Conservation (phyloP, 129 eudicot genomes). For the Artemisia tridentata region DNA sequence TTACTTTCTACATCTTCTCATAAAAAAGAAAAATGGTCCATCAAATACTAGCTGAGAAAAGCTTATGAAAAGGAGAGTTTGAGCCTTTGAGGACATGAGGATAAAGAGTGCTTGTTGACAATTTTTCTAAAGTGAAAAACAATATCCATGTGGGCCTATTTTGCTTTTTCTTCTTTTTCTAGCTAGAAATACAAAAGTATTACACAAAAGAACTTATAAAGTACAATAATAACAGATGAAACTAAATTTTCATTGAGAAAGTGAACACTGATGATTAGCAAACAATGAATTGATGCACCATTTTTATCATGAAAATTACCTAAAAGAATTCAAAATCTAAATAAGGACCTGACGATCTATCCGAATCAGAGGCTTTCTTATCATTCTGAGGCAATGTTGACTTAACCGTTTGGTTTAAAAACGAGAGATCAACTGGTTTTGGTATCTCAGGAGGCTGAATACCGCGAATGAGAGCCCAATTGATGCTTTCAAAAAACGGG, state of each 20-base stretch:
- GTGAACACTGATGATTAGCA: conserved; percentile 20
- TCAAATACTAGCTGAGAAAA: conserved; percentile 35
- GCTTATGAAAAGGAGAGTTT: conserved; percentile 35
- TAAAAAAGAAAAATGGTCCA: conserved; percentile 31
- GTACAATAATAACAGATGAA: conserved; percentile 29
- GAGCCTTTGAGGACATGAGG: conserved; percentile 28
- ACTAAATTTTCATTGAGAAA: conserved; percentile 37
- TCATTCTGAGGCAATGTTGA: conserved; percentile 50
- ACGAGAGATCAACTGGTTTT: conserved; percentile 70
- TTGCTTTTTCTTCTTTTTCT: conserved; percentile 18
- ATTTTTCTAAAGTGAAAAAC: conserved; percentile 24
- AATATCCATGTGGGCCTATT: conserved; percentile 27
- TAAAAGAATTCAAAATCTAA: conserved; percentile 89
- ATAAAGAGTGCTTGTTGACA: conserved; percentile 40
- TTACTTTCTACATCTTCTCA: conserved; percentile 36
- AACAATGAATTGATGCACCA: conserved; percentile 11
- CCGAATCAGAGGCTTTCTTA: conserved; percentile 60
- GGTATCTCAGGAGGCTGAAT: conserved; percentile 82
- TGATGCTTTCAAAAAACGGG: conserved; percentile 73
- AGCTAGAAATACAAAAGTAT: conserved; percentile 33
- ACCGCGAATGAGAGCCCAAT: conserved; percentile 93
- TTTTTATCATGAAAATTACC: conserved; percentile 29
- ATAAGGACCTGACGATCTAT: conserved; percentile 83
- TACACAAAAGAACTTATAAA: conserved; percentile 20
- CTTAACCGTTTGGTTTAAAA: conserved; percentile 50